Evolutionary conservation across 2,329 filamentous ascomycete genomes (phyloP), one percentile per base, ranked within the genome.

Genomic region (Epichloe scottii): DNA sequence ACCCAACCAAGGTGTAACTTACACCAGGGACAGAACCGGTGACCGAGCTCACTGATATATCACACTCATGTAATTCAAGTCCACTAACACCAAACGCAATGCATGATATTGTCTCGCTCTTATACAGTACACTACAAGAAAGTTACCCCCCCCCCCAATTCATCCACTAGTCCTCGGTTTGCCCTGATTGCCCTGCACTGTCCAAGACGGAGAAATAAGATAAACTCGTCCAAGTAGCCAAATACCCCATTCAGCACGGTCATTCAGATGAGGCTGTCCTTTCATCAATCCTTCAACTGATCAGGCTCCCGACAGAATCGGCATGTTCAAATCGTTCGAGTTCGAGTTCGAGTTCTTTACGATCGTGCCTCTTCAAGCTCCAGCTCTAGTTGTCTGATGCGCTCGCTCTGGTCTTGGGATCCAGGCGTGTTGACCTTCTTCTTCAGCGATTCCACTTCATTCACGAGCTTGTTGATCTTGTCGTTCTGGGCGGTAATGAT

Each of bases 371-470:
- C 77, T 63, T 85, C 82, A 38, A 85, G 68, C 66, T 85, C 82
- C 48, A 85, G 70, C 68, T 85, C 82, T 53, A 85, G 64, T 65
- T 84, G 80, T 56, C 81, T 71, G 61, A 85, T 85, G 47, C 81
- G 73, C 68, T 85, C 81, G 64, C 74, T 83, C 72, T 85, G 81
- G 62, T 83, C 81, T 59, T 77, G 73, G 14, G 73, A 71, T 19
- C 67, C 65, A 1, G 65, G 33, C 33, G 54, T 59, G 38, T 78
- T 79, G 53, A 90, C 75, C 66, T 82, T 85, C 68, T 81, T 81
- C 78, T 94, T 95, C 59, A 96, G 74, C 15, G 78, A 77, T 63
- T 93, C 88, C 14, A 95, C 83, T 66, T 94, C 87, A 33, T 72
- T 68, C 3, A 85, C 79, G 46, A 95, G 70, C 30, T 75, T 73